Evolutionary conservation across 768 basidiomycete genomes (phyloP), one percentile per base, ranked within the genome.

Genomic region (Erythrobasidium yunnanense): DNA sequence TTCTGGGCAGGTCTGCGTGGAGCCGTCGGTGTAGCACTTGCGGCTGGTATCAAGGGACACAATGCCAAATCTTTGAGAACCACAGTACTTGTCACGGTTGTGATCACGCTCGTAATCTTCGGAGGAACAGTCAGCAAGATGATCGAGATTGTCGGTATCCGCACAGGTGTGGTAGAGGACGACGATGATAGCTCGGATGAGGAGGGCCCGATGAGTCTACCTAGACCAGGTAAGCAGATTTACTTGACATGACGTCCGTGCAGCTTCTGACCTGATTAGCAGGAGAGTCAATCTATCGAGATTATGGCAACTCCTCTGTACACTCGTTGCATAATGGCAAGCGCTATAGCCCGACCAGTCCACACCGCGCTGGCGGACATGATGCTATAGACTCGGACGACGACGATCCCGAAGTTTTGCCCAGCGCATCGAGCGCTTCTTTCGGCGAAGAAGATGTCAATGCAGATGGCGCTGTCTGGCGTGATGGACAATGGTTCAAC

Each of bases 1-100:
- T 97, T 97, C 78, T 99, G 93, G 95, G 93, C 93, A 0, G 93
- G 93, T 4, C 78, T 99, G 58, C 81, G 95, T 29, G 95, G 95
- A 34, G 95, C 95, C 0, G 95, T 99, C 46, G 95, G 95, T 38
- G 95, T 99, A 22, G 95, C 95, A 2, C 83, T 99, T 30, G 95
- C 95, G 0, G 88, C 90, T 1, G 92, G 92, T 1, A 93, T 99
- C 80, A 85, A 85, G 65, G 93, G 95, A n/a, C 81, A 84, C 29
- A 93, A 93, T 73, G 90, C 90, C 0, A 84, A 89, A 71, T 89
- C 88, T 42, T 81, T 99, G 55, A 81, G 91, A 33, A 95, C 85
- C 50, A 97, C 95, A 0, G 91, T 97, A 22, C 84, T 99, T 27
- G 86, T 95, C 20, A 90, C 95, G 8, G 93, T 97, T 25, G 90